phyloP scores from a whole-genome alignment of 305 asterid species.

The Fraxinus platypoda region DNA sequence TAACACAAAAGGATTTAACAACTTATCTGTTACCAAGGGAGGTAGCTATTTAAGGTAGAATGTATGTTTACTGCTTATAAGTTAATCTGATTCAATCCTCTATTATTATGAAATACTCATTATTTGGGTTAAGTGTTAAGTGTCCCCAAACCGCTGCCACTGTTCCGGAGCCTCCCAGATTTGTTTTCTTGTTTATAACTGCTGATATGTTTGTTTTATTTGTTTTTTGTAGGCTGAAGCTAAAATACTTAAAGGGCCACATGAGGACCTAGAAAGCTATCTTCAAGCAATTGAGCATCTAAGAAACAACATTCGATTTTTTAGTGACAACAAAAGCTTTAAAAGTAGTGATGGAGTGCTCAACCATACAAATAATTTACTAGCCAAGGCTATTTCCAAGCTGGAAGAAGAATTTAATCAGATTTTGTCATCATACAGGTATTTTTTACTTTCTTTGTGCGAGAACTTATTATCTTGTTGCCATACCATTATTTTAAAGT shows the following conservation, averaged over 20 bases:
- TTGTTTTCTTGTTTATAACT: constrained; percentile 10
- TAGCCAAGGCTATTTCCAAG: constrained; percentile 88
- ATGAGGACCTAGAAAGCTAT: constrained; percentile 92
- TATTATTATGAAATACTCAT: neutral
- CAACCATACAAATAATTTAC: constrained; percentile 73
- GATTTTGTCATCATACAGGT: constrained; percentile 80
- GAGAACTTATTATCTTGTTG: neutral
- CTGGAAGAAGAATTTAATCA: constrained; percentile 95
- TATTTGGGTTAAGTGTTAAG: neutral
- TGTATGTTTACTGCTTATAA: neutral
- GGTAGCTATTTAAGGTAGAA: neutral
- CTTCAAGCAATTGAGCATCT: constrained; percentile 92
- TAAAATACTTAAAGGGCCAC: constrained; percentile 94
- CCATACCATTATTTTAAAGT: constrained; percentile 4
- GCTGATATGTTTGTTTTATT: constrained; percentile 9
- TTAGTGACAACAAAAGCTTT: constrained; percentile 82
- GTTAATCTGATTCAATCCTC: neutral
- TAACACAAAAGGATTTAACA: neutral
- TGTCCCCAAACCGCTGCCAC: neutral
- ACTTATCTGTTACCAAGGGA: neutral
- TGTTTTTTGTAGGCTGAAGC: constrained; percentile 74
- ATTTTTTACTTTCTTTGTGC: constrained; percentile 16
- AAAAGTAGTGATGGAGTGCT: constrained; percentile 96
- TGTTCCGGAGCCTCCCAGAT: constrained; percentile 9
- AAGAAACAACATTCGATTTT: constrained; percentile 73